A percentile compares a stretch with the other conserved stretches of the same genome.
phyloP scores from a whole-genome alignment of 2,329 filamentous ascomycete species.

The Davidsoniella neocaledoniae region DNA sequence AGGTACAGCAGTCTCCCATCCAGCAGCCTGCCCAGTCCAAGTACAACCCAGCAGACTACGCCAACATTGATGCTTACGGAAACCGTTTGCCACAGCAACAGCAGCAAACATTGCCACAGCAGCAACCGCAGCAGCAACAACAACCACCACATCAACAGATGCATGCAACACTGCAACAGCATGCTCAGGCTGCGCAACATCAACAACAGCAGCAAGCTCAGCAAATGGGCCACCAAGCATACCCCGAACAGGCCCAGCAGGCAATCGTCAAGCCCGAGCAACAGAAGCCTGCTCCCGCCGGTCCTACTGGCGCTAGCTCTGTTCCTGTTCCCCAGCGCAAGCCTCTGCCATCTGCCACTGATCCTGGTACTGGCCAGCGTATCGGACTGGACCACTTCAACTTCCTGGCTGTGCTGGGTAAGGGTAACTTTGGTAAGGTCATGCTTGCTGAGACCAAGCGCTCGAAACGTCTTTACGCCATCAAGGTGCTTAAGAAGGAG shows the following conservation, averaged over 20 bases:
- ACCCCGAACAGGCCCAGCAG: slow-evolving; percentile 19
- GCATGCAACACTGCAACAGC: slow-evolving; percentile 20
- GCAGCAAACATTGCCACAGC: slow-evolving; percentile 17
- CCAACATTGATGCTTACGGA: slow-evolving; percentile 33
- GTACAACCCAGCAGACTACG: slow-evolving; percentile 68
- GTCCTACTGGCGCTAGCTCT: slow-evolving; percentile 16
- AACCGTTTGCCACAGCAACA: slow-evolving; percentile 25
- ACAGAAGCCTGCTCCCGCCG: slow-evolving; percentile 15
- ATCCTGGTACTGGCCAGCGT: slow-evolving; percentile 58
- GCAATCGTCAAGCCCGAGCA: slow-evolving; percentile 21
- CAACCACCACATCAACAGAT: slow-evolving; percentile 18
- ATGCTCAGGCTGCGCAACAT: slow-evolving; percentile 2
- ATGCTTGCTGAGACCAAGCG: slow-evolving; percentile 97
- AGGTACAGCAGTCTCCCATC: slow-evolving; percentile 21
- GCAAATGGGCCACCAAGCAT: slow-evolving; percentile 20
- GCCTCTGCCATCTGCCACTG: slow-evolving; percentile 52
- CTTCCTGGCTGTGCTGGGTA: slow-evolving; percentile 92
- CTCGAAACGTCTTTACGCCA: slow-evolving; percentile 82
- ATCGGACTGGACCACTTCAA: slow-evolving; percentile 98
- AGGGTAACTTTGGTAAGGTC: slow-evolving; percentile 98
- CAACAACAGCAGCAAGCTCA: slow-evolving; percentile 17
- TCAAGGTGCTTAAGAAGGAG: slow-evolving; percentile 98
- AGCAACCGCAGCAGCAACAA: slow-evolving; percentile 22
- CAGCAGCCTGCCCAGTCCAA: slow-evolving; percentile 36
- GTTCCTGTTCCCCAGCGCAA: slow-evolving; percentile 25